phyloP scores from a whole-genome alignment of 768 basidiomycete species.

The Leccinum rimulosum region DNA sequence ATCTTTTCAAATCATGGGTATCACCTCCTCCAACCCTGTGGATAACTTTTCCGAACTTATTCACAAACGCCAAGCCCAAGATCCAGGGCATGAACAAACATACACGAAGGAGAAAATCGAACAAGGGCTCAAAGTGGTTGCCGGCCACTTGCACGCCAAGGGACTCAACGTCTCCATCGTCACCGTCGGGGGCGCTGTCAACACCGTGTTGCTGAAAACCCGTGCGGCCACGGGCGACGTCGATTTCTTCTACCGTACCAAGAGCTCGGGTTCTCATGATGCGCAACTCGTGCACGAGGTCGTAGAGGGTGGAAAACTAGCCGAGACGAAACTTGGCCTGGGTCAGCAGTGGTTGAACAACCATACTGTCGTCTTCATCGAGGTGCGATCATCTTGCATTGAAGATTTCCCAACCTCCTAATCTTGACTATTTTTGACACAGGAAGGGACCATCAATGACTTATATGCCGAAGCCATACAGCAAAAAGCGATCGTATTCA shows the following conservation, averaged over 20 bases:
- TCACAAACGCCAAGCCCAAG: background rate
- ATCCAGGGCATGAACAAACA: slow-evolving; percentile 1
- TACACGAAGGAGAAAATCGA: slow-evolving; percentile 7
- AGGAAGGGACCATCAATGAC: background rate
- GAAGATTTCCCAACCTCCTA: background rate
- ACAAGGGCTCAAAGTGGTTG: slow-evolving; percentile 3
- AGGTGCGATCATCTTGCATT: background rate
- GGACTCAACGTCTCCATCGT: slow-evolving; percentile 4
- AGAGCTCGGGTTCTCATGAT: background rate
- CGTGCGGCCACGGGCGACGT: slow-evolving; percentile 11
- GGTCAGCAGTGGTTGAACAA: slow-evolving; percentile 10
- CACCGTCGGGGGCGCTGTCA: slow-evolving; percentile 10
- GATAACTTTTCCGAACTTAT: slow-evolving; percentile 3
- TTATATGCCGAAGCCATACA: slow-evolving; percentile 1
- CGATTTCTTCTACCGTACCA: slow-evolving; percentile 12
- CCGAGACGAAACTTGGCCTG: background rate
- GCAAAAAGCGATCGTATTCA: slow-evolving; percentile 1
- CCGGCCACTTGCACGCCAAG: slow-evolving; percentile 2
- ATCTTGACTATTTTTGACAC: background rate
- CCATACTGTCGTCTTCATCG: slow-evolving; percentile 7
- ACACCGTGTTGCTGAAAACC: slow-evolving; percentile 5
- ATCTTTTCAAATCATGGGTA: slow-evolving; percentile 1
- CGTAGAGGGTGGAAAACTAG: background rate
- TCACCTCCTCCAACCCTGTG: background rate
- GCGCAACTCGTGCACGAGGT: background rate